These are phyloP conservation scores for Tetradesmus obliquus DNA, from an alignment of 139 green algal species.

Conservation along the genomic window DNA sequence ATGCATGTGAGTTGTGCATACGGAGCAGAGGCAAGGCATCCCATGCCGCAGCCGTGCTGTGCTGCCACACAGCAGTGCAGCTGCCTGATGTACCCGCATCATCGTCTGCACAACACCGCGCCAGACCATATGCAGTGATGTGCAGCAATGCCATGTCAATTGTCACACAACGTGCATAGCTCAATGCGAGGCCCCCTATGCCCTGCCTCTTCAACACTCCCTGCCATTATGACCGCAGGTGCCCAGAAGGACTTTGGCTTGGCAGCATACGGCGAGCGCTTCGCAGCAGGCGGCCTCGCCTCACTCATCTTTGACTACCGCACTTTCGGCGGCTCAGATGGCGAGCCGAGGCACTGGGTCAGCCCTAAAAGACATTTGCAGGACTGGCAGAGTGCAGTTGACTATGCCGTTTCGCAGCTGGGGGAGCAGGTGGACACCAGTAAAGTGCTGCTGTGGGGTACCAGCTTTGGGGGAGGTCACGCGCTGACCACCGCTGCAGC, in stretches of 20 bases:
- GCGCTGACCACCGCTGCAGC: slow-evolving; percentile 12
- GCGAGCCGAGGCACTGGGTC: slow-evolving; percentile 53
- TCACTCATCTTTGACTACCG: slow-evolving; percentile 67
- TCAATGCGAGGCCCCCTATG: too few species aligned
- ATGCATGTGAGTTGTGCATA: not conserved
- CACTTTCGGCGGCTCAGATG: slow-evolving; percentile 57
- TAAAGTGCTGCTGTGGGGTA: slow-evolving; percentile 42
- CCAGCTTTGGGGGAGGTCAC: slow-evolving; percentile 29
- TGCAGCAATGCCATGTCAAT: too few species aligned
- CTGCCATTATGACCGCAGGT: not conserved
- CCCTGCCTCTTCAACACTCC: not conserved
- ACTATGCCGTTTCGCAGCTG: slow-evolving; percentile 40
- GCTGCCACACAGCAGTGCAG: too few species aligned
- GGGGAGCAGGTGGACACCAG: not conserved
- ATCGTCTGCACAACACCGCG: too few species aligned
- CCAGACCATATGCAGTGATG: too few species aligned
- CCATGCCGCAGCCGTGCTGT: too few species aligned
- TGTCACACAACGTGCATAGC: too few species aligned
- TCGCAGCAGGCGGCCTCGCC: slow-evolving; percentile 55
- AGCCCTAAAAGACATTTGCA: slow-evolving; percentile 44
- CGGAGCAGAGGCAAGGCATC: not conserved
- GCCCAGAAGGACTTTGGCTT: slow-evolving; percentile 64
- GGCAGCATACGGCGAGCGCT: slow-evolving; percentile 53
- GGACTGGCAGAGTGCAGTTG: slow-evolving; percentile 55
- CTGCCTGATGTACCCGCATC: too few species aligned